phyloP scores from a whole-genome alignment of 768 basidiomycete species.

The Pleurotus eryngii region DNA sequence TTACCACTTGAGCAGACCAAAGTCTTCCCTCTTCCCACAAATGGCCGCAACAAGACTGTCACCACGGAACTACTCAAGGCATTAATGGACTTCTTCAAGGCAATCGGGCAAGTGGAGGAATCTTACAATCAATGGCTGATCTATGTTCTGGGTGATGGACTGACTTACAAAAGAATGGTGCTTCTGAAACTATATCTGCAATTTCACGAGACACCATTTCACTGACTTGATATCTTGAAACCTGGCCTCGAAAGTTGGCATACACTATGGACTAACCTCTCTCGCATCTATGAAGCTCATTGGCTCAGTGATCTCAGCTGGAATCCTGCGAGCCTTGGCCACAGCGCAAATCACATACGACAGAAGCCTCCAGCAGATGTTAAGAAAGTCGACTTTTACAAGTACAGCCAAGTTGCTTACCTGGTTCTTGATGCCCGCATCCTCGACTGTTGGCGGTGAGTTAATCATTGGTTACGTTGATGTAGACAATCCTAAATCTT shows the following conservation, averaged over 20 bases:
- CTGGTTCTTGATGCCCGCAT: slow-evolving; percentile 26
- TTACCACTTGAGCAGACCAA: background rate
- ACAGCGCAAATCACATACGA: slow-evolving; percentile 26
- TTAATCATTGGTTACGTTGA: background rate
- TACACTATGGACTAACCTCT: slow-evolving; percentile 26
- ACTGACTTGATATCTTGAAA: slow-evolving; percentile 17
- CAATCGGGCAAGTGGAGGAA: slow-evolving; percentile 5
- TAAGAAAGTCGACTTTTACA: slow-evolving; percentile 32
- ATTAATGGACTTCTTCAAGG: background rate
- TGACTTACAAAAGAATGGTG: background rate
- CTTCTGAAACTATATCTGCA: background rate
- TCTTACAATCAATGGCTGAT: slow-evolving; percentile 18
- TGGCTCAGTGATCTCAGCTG: slow-evolving; percentile 18
- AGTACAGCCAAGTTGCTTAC: slow-evolving; percentile 15
- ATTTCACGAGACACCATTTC: background rate
- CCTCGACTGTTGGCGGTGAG: slow-evolving; percentile 32
- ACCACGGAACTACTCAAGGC: background rate
- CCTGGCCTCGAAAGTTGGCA: slow-evolving; percentile 26
- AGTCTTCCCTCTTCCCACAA: background rate
- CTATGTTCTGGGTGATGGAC: slow-evolving; percentile 5
- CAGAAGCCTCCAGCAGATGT: slow-evolving; percentile 24
- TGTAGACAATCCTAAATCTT: too few species aligned
- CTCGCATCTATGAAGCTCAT: slow-evolving; percentile 25
- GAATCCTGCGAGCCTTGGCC: slow-evolving; percentile 28
- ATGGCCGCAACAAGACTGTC: background rate